Conservation (phyloP, 371 early-diverging fungal genomes). For the Catenaria anguillulae region DNA sequence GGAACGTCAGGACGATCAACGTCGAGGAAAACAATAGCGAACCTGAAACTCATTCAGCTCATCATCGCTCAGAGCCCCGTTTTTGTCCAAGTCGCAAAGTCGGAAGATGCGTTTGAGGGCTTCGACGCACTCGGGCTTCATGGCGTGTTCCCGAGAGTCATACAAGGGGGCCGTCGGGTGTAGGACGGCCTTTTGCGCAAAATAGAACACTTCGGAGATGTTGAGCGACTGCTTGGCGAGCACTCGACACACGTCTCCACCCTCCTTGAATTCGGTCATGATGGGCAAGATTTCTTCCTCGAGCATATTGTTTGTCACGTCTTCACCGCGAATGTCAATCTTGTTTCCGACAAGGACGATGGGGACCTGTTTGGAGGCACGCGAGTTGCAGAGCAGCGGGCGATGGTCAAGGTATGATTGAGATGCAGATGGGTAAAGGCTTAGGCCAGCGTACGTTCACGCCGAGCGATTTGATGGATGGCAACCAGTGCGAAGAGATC, state of each 20-base stretch:
- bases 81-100: slow-evolving; percentile 84
- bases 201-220: slow-evolving; percentile 95
- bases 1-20: not conserved
- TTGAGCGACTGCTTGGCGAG: slow-evolving; percentile 86
- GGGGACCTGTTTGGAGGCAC: slow-evolving; percentile 46
- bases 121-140: slow-evolving; percentile 78
- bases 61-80: slow-evolving; percentile 71
- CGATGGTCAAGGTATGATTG: too few relatives aligned
- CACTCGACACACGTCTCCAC: slow-evolving; percentile 95
- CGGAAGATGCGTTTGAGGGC: slow-evolving; percentile 85
- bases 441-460: slow-evolving; percentile 52
- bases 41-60: slow-evolving; percentile 95
- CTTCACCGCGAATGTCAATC: slow-evolving; percentile 71
- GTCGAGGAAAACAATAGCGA: too few relatives aligned
- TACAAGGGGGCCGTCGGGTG: slow-evolving; percentile 93
- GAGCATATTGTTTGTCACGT: slow-evolving; percentile 58
- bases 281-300: slow-evolving; percentile 88
- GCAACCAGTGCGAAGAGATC: slow-evolving; percentile 82
- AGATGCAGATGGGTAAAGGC: not conserved
- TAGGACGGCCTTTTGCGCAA: slow-evolving; percentile 93
- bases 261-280: slow-evolving; percentile 96
- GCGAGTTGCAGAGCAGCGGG: not conserved
- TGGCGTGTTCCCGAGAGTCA: slow-evolving; percentile 79
- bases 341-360: slow-evolving; percentile 95
- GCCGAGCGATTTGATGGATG: slow-evolving; percentile 74